Evolutionary conservation across 495 filamentous ascomycete genomes (phyloP).

Genomic region (Neurospora sublineolata): DNA sequence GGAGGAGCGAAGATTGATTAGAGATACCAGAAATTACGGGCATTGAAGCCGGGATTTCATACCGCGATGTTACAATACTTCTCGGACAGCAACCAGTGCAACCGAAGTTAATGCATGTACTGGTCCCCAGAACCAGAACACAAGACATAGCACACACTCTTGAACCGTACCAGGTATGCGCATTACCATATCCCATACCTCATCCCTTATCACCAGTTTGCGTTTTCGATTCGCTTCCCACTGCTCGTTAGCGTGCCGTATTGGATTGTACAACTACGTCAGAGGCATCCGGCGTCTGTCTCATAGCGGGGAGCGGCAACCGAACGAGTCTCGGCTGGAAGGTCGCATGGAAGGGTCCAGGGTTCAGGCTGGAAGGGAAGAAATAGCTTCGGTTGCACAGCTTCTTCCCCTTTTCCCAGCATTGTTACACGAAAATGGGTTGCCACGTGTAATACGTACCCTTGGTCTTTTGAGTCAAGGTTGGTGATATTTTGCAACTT

Average conservation of each 20-base stretch:
- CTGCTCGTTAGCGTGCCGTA: not conserved
- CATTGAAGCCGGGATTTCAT: not conserved
- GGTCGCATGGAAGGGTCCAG: not conserved
- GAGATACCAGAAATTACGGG: not conserved
- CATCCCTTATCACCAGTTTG: not conserved
- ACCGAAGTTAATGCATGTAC: not conserved
- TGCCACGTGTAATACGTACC: not conserved
- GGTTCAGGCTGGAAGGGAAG: not conserved
- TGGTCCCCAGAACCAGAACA: not conserved
- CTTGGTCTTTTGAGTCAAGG: not conserved
- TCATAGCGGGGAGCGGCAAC: not conserved
- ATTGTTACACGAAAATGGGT: not conserved
- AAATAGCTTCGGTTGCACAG: not conserved
- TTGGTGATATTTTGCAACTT: not conserved
- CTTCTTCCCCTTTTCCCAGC: not conserved
- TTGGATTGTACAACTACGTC: not conserved
- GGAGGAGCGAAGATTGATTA: not conserved
- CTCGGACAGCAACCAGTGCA: not conserved
- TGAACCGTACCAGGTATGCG: not conserved
- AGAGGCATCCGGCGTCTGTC: not conserved
- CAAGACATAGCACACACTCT: not conserved
- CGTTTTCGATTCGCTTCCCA: not conserved
- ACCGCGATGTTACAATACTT: not conserved
- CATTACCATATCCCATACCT: not conserved
- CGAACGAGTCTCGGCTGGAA: not conserved